Conservation (phyloP, 2,329 filamentous ascomycete genomes). For the Pseudogymnoascus sp. region DNA sequence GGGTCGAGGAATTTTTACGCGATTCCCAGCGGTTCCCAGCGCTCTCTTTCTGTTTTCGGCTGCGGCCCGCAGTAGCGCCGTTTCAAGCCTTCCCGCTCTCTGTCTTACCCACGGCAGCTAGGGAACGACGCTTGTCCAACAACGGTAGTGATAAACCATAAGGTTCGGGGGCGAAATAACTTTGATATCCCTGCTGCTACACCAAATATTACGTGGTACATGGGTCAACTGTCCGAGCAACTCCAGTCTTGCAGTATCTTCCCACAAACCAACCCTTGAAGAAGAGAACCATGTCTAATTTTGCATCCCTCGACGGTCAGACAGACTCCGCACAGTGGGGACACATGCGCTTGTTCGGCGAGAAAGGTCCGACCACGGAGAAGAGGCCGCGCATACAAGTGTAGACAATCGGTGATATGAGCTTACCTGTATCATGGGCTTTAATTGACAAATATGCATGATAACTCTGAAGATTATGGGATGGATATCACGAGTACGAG, state of each 20-base stretch:
- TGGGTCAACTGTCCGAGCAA: not conserved
- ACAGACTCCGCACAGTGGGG: not conserved
- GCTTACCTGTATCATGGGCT: not conserved
- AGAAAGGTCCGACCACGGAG: not conserved
- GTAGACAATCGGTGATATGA: not conserved
- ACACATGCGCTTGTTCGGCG: not conserved
- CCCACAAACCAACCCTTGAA: not conserved
- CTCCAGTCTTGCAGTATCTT: not conserved
- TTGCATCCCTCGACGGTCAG: not conserved
- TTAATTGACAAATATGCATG: not conserved
- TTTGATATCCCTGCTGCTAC: not conserved
- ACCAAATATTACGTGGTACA: not conserved
- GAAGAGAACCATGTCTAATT: not conserved
- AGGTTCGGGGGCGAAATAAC: constrained; percentile 4
- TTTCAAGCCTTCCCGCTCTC: not conserved
- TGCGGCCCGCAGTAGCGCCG: not conserved
- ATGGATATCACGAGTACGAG: not conserved
- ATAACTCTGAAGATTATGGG: not conserved
- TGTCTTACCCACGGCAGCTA: not conserved
- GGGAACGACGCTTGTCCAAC: not conserved
- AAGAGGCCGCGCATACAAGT: not conserved
- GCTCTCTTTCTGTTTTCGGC: not conserved
- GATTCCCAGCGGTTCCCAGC: not conserved
- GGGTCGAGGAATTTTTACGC: not conserved
- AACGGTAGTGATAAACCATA: not conserved